phyloP scores from a whole-genome alignment of 495 filamentous ascomycete genomes.

The Penicillium ochrochloron region DNA sequence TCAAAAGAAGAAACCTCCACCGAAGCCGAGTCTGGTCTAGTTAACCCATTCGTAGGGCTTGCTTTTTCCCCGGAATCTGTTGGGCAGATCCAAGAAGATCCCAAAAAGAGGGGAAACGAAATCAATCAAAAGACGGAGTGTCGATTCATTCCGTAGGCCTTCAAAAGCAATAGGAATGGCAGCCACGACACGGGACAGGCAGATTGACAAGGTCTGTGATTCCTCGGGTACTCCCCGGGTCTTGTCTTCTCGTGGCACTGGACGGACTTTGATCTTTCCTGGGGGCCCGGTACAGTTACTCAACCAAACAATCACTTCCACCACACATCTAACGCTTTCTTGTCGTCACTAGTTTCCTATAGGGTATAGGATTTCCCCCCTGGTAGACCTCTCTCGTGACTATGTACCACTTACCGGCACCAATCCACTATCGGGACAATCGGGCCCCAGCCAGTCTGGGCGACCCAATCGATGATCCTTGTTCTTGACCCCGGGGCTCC shows the following conservation, averaged over 20 bases:
- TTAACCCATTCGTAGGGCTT: neutral
- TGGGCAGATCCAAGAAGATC: neutral
- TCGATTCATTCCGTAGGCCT: no score
- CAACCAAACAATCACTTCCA: neutral
- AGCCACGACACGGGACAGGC: neutral
- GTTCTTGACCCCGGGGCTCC: slow-evolving; percentile 21
- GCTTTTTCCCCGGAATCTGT: neutral
- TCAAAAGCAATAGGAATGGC: no score
- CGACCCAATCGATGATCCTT: slow-evolving; percentile 16
- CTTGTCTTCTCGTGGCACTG: neutral
- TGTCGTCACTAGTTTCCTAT: neutral
- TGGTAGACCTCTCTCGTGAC: neutral
- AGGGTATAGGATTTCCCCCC: neutral
- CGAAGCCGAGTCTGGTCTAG: neutral
- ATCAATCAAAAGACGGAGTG: neutral
- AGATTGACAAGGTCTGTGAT: slow-evolving; percentile 15
- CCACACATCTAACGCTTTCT: neutral
- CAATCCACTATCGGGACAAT: neutral
- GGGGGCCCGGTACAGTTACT: neutral
- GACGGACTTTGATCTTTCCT: slow-evolving; percentile 2
- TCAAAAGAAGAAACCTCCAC: neutral
- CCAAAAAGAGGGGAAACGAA: slow-evolving; percentile 5
- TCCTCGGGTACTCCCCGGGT: slow-evolving; percentile 27
- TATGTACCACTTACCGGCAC: neutral
- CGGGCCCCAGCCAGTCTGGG: neutral